phyloP scores from a whole-genome alignment of 2,329 filamentous ascomycete genomes.

The Claviceps sorghi region DNA sequence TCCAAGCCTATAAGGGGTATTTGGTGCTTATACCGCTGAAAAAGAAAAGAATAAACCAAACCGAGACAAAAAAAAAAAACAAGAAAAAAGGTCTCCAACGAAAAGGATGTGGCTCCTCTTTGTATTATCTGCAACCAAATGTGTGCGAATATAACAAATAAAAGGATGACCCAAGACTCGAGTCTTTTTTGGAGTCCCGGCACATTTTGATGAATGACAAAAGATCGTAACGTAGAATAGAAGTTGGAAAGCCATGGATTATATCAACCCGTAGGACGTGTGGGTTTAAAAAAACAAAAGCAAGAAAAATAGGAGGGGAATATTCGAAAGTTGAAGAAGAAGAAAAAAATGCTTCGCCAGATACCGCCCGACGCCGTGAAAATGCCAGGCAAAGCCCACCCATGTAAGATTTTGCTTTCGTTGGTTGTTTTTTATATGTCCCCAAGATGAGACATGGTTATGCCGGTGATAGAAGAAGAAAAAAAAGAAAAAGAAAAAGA shows the following conservation, averaged over 20 bases:
- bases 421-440: not conserved
- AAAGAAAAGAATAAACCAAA: not conserved
- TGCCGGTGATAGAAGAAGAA: slow-evolving; percentile 3
- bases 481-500: not conserved
- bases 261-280: not conserved
- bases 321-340: slow-evolving; percentile 7
- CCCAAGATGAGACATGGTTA: slow-evolving; percentile 10
- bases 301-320: slow-evolving; percentile 4
- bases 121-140: not conserved
- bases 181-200: not conserved
- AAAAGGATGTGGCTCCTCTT: slow-evolving; percentile 8
- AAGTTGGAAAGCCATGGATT: not conserved
- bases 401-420: slow-evolving; percentile 7
- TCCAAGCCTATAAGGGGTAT: slow-evolving; percentile 25
- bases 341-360: slow-evolving; percentile 1
- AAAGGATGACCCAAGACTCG: not conserved
- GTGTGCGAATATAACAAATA: not conserved
- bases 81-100: slow-evolving; percentile 2
- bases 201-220: not conserved
- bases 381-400: slow-evolving; percentile 6
- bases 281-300: not conserved
- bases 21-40: slow-evolving; percentile 18
- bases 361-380: slow-evolving; percentile 2
- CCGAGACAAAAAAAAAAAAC: not conserved
- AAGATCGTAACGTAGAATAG: not conserved